A percentile compares a stretch with the other conserved stretches of the same genome.
Evolutionary conservation across 306 rosid species (phyloP).

Genomic region (Arachis stenosperma): DNA sequence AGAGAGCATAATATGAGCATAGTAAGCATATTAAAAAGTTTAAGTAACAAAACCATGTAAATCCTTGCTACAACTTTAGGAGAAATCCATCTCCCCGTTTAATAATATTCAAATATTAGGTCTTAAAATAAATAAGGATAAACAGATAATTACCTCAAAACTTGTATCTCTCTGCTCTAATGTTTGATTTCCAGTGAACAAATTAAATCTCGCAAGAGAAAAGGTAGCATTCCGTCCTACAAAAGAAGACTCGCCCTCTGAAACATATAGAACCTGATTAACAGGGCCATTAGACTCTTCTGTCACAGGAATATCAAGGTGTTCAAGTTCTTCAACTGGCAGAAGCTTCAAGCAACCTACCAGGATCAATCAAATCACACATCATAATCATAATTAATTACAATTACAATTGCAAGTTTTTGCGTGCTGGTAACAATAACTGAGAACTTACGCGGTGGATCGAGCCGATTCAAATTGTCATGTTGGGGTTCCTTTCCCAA

Average conservation of each 20-base stretch:
- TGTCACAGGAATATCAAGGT: constrained; percentile 58
- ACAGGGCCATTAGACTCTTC: constrained; percentile 52
- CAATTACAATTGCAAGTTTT: no score
- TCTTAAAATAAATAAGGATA: not conserved
- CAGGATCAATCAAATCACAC: constrained; percentile 23
- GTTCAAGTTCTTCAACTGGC: constrained; percentile 82
- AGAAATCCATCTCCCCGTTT: no score
- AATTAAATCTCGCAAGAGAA: constrained; percentile 64
- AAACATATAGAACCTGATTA: constrained; percentile 51
- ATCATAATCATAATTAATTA: not conserved
- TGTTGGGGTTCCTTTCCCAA: constrained; percentile 48
- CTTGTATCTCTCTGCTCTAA: constrained; percentile 67
- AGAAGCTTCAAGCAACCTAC: constrained; percentile 87
- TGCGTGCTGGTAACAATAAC: no score
- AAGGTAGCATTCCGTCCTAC: constrained; percentile 45
- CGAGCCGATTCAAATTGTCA: constrained; percentile 77
- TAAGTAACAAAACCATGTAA: not conserved
- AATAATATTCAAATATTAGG: not conserved
- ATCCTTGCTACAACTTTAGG: no score
- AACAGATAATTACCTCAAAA: constrained; percentile 71
- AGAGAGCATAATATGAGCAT: constrained; percentile 31
- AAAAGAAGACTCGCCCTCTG: constrained; percentile 51
- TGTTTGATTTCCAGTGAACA: constrained; percentile 90
- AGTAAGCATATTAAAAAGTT: constrained; percentile 17
- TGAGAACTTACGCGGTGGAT: constrained; percentile 64